Conservation (phyloP, 2,329 filamentous ascomycete species). For the Hortaea sp. region DNA sequence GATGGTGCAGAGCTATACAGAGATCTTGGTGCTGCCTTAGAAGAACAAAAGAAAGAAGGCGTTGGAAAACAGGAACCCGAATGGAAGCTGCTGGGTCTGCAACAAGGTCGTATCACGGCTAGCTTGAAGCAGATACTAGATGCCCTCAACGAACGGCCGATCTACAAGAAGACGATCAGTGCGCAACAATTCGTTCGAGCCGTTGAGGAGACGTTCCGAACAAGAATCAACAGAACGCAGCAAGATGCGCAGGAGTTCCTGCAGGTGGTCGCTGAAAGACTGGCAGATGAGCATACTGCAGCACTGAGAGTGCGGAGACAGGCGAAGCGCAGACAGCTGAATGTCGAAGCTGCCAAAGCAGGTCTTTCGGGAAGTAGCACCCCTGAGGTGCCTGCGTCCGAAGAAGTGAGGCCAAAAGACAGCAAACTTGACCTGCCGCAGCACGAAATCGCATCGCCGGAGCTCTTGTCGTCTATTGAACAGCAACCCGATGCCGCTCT, state of each 20-base stretch:
- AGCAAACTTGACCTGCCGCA: conserved; percentile 7
- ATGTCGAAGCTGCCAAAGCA: not conserved
- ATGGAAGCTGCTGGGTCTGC: conserved; percentile 50
- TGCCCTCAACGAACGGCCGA: conserved; percentile 81
- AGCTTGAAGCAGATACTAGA: conserved; percentile 90
- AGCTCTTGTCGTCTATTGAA: conserved; percentile 9
- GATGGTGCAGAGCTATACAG: conserved; percentile 70
- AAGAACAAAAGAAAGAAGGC: conserved; percentile 53
- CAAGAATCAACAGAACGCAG: conserved; percentile 85
- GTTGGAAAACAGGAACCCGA: conserved; percentile 23
- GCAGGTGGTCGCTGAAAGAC: conserved; percentile 81
- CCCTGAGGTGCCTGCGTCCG: not conserved
- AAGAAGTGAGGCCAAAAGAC: conserved; percentile 5
- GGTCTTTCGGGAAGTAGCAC: not conserved
- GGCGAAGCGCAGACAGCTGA: conserved; percentile 29
- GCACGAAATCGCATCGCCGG: not conserved
- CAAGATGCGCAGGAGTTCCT: conserved; percentile 97
- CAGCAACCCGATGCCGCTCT: conserved; percentile 44
- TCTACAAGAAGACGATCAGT: conserved; percentile 88
- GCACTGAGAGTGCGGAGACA: conserved; percentile 61
- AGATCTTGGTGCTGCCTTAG: conserved; percentile 42
- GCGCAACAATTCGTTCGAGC: conserved; percentile 74
- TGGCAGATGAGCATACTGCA: conserved; percentile 90
- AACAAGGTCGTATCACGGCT: conserved; percentile 71
- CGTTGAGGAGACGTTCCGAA: conserved; percentile 76